Conservation (phyloP, 164 flowering plant genomes). For the Sextonia rubra region DNA sequence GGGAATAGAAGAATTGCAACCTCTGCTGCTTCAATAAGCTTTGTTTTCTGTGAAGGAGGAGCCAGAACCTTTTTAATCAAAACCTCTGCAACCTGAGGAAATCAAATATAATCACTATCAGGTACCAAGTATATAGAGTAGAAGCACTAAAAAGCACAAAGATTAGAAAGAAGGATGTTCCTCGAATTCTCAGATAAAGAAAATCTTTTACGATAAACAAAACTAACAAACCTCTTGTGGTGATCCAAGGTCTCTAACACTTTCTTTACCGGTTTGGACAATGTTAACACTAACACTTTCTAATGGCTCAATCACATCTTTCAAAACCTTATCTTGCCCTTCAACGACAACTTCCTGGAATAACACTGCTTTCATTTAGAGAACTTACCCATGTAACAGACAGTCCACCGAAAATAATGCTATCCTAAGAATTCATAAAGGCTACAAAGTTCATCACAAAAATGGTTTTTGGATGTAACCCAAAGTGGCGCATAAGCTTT, state of each 20-base stretch:
- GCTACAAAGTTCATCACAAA: not conserved
- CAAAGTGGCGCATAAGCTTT: not conserved
- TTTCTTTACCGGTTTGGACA: constrained; percentile 67
- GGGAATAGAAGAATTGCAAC: constrained; percentile 26
- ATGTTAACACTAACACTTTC: constrained; percentile 83
- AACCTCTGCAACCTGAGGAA: constrained; percentile 71
- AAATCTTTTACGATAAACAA: not conserved
- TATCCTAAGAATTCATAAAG: not conserved
- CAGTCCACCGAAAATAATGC: not conserved
- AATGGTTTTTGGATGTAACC: not conserved
- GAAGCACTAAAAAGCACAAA: not conserved
- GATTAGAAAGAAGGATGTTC: not conserved
- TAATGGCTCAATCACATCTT: constrained; percentile 93
- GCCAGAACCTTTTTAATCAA: constrained; percentile 75
- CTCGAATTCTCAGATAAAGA: not conserved
- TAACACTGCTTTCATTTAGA: not conserved
- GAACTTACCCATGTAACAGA: not conserved
- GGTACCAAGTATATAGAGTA: not conserved
- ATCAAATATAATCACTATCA: constrained; percentile 5
- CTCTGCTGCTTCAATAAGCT: constrained; percentile 74
- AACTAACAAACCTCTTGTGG: constrained; percentile 58
- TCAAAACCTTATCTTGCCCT: constrained; percentile 92
- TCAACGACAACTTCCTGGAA: constrained; percentile 78
- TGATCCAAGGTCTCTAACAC: constrained; percentile 79
- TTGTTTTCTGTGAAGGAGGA: constrained; percentile 80